Conservation (phyloP, 495 filamentous ascomycete species). For the Opeltia flavorubescens region DNA sequence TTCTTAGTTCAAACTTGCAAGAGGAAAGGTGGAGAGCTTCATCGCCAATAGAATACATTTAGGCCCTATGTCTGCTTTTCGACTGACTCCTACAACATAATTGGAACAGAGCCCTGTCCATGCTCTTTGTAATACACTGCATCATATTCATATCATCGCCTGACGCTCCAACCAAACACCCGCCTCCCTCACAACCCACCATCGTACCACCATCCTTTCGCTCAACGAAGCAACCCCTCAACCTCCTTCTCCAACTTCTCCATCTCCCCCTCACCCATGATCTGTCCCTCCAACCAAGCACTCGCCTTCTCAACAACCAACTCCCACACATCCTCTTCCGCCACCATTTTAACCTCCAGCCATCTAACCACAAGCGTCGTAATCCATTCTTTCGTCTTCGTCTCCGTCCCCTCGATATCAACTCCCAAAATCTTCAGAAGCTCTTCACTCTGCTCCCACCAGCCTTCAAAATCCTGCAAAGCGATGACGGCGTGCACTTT, state of each 20-base stretch:
- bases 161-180: no score
- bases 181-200: no score
- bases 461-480: constrained; percentile 2
- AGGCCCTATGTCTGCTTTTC: no score
- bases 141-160: no score
- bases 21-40: no score
- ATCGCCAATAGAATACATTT: no score
- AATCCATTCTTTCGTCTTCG: not conserved
- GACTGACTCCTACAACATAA: no score
- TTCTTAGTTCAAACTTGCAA: no score
- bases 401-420: not conserved
- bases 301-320: constrained; percentile 2
- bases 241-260: not conserved
- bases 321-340: constrained; percentile 1
- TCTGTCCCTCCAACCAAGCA: not conserved
- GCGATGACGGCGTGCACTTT: constrained; percentile 1
- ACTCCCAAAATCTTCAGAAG: not conserved
- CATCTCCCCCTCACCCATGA: not conserved
- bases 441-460: not conserved
- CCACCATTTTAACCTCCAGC: not conserved
- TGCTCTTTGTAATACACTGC: no score
- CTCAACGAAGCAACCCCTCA: not conserved
- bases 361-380: not conserved
- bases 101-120: no score
- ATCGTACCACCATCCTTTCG: no score